These are phyloP conservation scores for Cadophora luteo-olivacea DNA, from an alignment of 2,329 filamentous ascomycete species.

Conservation along the genomic window DNA sequence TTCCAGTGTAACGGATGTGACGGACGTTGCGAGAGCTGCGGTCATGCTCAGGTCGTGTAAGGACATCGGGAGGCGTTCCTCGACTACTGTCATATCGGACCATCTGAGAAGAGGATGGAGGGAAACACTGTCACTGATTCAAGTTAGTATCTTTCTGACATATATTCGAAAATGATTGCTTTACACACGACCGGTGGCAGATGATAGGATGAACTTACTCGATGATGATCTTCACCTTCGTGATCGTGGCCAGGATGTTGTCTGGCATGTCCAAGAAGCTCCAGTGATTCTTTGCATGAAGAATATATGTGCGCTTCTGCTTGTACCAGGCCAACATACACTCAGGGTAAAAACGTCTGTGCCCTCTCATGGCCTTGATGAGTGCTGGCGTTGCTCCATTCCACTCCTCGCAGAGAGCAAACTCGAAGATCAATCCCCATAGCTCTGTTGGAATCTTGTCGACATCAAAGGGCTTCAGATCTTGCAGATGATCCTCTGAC, in stretches of 20 bases:
- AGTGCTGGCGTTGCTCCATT: slow-evolving; percentile 15
- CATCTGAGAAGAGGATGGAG: slow-evolving; percentile 9
- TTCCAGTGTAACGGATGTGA: slow-evolving; percentile 17
- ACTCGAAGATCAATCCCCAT: slow-evolving; percentile 1
- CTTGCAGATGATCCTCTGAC: neutral
- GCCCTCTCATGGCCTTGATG: slow-evolving; percentile 15
- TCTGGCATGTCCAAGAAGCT: slow-evolving; percentile 10
- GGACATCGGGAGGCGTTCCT: neutral
- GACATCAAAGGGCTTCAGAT: neutral
- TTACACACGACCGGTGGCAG: neutral
- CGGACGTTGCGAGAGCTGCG: neutral
- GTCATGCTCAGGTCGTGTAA: slow-evolving; percentile 4
- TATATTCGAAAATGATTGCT: no score
- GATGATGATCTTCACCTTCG: slow-evolving; percentile 13
- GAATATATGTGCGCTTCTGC: slow-evolving; percentile 1
- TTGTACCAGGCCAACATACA: slow-evolving; percentile 13
- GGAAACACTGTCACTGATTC: slow-evolving; percentile 5
- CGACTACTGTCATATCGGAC: neutral
- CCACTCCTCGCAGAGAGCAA: neutral
- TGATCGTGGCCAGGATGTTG: slow-evolving; percentile 5
- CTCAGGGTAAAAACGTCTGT: neutral
- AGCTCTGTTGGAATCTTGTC: slow-evolving; percentile 13
- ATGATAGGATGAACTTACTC: neutral
- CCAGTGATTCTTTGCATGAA: slow-evolving; percentile 16
- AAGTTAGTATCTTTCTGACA: neutral